Conservation (phyloP, 2,329 filamentous ascomycete species). For the Endothia cerciana region DNA sequence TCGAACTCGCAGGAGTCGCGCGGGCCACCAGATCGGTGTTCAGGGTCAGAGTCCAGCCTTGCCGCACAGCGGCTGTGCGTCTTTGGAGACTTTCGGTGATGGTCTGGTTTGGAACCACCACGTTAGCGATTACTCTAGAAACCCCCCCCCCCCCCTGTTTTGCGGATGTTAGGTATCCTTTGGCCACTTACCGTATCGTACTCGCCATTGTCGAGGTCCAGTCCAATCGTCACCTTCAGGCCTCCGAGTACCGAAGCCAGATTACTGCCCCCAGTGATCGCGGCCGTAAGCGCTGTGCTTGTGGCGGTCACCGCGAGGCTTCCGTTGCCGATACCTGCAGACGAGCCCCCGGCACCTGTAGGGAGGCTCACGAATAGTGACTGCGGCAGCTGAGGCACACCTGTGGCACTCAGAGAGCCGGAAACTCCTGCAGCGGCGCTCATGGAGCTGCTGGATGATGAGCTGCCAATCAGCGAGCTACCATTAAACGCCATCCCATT, state of each 20-base stretch:
- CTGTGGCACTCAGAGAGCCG: not conserved
- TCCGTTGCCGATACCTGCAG: not conserved
- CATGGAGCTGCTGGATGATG: not conserved
- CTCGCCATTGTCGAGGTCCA: slow-evolving; percentile 25
- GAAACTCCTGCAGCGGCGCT: not conserved
- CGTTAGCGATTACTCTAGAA: slow-evolving; percentile 2
- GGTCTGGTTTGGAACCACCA: slow-evolving; percentile 6
- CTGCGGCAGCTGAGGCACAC: not conserved
- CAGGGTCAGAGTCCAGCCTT: slow-evolving; percentile 21
- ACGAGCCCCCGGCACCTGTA: not conserved
- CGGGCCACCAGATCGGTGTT: slow-evolving; percentile 9
- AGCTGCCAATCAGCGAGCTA: not conserved
- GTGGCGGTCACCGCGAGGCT: slow-evolving; percentile 11
- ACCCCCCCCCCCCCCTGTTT: not conserved
- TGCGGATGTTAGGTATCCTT: not conserved
- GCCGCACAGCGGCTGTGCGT: slow-evolving; percentile 14
- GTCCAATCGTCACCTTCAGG: slow-evolving; percentile 14
- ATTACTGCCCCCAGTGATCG: slow-evolving; percentile 11
- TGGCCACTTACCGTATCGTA: slow-evolving; percentile 18
- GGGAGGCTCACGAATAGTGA: not conserved
- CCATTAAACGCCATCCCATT: not conserved
- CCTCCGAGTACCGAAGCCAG: not conserved
- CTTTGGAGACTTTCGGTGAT: slow-evolving; percentile 25
- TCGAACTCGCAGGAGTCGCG: not conserved
- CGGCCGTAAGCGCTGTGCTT: slow-evolving; percentile 5